phyloP scores from a whole-genome alignment of 2,329 filamentous ascomycete species.

The Colletotrichum sp. region DNA sequence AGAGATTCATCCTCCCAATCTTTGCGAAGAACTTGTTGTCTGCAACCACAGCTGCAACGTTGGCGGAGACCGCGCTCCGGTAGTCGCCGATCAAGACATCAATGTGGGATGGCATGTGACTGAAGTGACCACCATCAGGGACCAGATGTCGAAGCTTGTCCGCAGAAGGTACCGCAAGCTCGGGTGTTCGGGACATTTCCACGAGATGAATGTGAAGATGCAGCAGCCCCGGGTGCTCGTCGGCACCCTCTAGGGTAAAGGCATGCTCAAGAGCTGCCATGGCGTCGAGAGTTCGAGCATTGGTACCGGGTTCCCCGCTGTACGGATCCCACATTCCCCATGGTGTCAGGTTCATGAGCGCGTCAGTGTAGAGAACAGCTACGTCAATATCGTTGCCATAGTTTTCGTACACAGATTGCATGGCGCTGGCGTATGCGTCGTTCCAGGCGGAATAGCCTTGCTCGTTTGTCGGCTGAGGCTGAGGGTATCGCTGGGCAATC shows the following conservation, averaged over 20 bases:
- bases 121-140: constrained; percentile 25
- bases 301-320: constrained; percentile 11
- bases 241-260: constrained; percentile 16
- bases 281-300: background rate
- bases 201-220: constrained; percentile 30
- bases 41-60: constrained; percentile 67
- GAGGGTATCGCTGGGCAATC: constrained; percentile 16
- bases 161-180: constrained; percentile 23
- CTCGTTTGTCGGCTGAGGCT: background rate
- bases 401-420: constrained; percentile 15
- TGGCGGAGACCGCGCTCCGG: constrained; percentile 67
- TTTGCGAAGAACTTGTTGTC: constrained; percentile 70
- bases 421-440: constrained; percentile 24
- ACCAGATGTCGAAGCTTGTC: constrained; percentile 24
- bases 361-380: constrained; percentile 23
- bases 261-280: constrained; percentile 22
- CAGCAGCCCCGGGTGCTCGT: constrained; percentile 23
- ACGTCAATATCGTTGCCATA: constrained; percentile 17
- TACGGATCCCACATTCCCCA: constrained; percentile 20
- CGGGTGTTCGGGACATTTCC: constrained; percentile 28
- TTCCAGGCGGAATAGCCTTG: background rate
- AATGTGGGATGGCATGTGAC: constrained; percentile 28
- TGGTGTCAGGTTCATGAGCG: constrained; percentile 25
- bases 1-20: constrained; percentile 68
- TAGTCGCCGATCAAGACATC: constrained; percentile 56